A percentile compares a stretch with the other conserved stretches of the same genome.
These are phyloP conservation scores for Ustulina deusta DNA, from an alignment of 2,329 filamentous ascomycete species.

Conservation along the genomic window DNA sequence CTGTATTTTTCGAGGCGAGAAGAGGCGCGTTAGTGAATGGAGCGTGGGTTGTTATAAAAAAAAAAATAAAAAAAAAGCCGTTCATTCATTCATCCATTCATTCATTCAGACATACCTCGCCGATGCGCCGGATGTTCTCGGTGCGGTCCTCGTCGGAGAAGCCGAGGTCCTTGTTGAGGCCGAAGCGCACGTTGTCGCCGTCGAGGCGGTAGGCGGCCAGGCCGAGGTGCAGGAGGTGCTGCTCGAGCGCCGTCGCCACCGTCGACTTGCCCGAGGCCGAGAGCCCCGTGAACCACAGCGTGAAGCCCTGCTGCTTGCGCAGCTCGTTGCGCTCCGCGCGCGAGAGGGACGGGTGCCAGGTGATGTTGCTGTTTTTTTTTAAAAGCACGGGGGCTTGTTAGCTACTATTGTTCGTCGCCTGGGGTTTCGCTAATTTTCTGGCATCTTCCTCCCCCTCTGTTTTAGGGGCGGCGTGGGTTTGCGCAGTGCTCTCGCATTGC, in stretches of 20 bases:
- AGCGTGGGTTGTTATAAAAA: neutral
- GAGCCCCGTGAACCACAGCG: constrained; percentile 97
- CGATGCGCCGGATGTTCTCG: constrained; percentile 97
- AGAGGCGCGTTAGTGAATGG: constrained; percentile 15
- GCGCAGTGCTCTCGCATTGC: neutral
- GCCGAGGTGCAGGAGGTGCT: constrained; percentile 89
- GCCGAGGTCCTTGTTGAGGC: constrained; percentile 96
- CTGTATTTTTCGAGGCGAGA: constrained; percentile 51
- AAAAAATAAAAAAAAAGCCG: too few relatives aligned
- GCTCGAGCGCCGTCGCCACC: constrained; percentile 94
- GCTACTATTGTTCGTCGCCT: neutral
- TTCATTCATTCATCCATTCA: too few relatives aligned
- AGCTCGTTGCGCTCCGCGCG: constrained; percentile 79
- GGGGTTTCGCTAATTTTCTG: neutral
- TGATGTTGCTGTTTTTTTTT: constrained; percentile 79
- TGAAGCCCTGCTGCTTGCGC: constrained; percentile 89
- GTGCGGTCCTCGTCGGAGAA: constrained; percentile 94
- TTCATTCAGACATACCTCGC: constrained; percentile 75
- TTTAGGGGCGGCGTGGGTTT: neutral
- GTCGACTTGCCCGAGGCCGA: constrained; percentile 98
- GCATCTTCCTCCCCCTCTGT: neutral
- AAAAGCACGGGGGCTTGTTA: constrained; percentile 20
- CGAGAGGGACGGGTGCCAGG: constrained; percentile 86
- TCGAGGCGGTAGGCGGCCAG: constrained; percentile 92
- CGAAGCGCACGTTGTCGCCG: constrained; percentile 98